A percentile compares a stretch with the other conserved stretches of the same genome.
These are phyloP conservation scores for Verruconis gallopava DNA, from an alignment of 2,329 filamentous ascomycete genomes.

Conservation along the genomic window DNA sequence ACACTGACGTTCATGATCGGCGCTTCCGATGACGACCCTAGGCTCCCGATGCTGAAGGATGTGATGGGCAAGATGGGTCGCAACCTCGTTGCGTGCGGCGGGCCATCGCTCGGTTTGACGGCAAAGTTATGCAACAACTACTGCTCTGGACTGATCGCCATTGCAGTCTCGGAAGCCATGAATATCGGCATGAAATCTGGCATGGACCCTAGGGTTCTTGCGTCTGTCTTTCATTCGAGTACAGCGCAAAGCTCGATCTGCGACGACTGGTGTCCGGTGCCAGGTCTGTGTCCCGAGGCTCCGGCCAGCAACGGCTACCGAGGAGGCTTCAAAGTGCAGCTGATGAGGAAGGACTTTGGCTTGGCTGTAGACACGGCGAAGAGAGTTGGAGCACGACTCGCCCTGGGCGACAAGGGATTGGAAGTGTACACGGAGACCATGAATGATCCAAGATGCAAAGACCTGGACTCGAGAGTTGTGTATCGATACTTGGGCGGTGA, in stretches of 20 bases:
- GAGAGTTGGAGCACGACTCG: conserved; percentile 36
- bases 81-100: conserved; percentile 43
- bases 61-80: conserved; percentile 41
- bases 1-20: conserved; percentile 45
- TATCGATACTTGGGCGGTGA: conserved; percentile 42
- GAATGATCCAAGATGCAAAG: conserved; percentile 37
- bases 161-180: conserved; percentile 45
- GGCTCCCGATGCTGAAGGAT: conserved; percentile 29
- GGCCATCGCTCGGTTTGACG: conserved; percentile 41
- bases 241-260: conserved; percentile 41
- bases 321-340: conserved; percentile 44
- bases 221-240: conserved; percentile 37
- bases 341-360: conserved; percentile 48
- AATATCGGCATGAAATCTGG: conserved; percentile 47
- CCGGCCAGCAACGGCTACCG: conserved; percentile 37
- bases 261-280: conserved; percentile 39
- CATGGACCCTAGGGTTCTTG: conserved; percentile 40
- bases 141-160: conserved; percentile 44
- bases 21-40: conserved; percentile 31
- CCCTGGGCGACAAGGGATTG: conserved; percentile 38
- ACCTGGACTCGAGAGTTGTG: conserved; percentile 44
- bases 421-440: conserved; percentile 39
- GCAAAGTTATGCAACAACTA: conserved; percentile 52
- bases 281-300: conserved; percentile 35
- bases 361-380: conserved; percentile 43